These are phyloP conservation scores for Gautieria morchelliformis DNA, from an alignment of 768 basidiomycete species.

Conservation along the genomic window DNA sequence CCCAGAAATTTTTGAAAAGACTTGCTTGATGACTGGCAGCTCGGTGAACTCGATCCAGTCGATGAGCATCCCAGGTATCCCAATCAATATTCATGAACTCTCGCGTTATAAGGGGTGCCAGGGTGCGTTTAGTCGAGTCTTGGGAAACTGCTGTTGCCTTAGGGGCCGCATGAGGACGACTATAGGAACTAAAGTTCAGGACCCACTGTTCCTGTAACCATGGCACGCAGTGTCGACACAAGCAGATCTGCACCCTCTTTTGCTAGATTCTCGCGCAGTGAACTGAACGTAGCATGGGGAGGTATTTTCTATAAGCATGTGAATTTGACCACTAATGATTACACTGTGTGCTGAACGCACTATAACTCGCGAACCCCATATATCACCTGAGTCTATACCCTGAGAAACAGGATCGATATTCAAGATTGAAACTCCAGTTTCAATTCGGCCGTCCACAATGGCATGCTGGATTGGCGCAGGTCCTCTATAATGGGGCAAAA, in stretches of 20 bases:
- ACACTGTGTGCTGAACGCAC: conserved; percentile 31
- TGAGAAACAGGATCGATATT: conserved; percentile 58
- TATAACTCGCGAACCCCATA: conserved; percentile 47
- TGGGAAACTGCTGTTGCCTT: conserved; percentile 48
- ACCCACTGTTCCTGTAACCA: conserved; percentile 46
- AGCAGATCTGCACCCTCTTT: conserved; percentile 58
- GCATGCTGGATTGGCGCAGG: conserved; percentile 85
- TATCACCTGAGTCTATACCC: conserved; percentile 71
- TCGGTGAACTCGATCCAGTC: conserved; percentile 44
- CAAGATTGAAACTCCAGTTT: conserved; percentile 76
- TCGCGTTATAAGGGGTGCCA: conserved; percentile 52
- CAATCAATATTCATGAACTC: conserved; percentile 50
- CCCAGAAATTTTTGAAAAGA: background rate
- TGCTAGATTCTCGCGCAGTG: conserved; percentile 51
- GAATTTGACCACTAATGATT: background rate
- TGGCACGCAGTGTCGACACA: conserved; percentile 57
- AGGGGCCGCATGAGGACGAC: background rate
- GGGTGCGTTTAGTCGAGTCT: conserved; percentile 26
- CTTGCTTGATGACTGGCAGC: conserved; percentile 64
- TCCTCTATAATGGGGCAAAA: conserved; percentile 81
- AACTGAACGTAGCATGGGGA: conserved; percentile 38
- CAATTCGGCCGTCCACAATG: conserved; percentile 52
- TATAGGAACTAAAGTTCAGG: background rate
- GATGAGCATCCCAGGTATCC: conserved; percentile 40
- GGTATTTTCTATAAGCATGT: conserved; percentile 40